These are phyloP conservation scores for Gracilaria gracilis DNA, from an alignment of 23 red algal species.

Conservation along the genomic window DNA sequence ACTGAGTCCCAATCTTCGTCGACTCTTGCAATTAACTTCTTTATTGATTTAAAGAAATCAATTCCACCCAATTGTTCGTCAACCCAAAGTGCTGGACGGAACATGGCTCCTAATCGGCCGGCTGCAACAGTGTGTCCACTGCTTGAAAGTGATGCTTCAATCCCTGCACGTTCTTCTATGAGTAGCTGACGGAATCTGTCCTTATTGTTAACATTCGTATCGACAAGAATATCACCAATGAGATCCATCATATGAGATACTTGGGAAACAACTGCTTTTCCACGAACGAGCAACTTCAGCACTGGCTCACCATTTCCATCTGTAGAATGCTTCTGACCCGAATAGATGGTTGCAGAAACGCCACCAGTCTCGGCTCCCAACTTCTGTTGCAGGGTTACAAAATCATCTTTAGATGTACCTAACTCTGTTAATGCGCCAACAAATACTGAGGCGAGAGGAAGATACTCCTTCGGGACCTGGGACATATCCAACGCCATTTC, in stretches of 20 bases:
- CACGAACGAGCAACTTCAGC: conserved; percentile 81
- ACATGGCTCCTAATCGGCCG: conserved; percentile 79
- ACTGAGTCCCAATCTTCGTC: conserved; percentile 90
- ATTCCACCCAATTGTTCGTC: conserved; percentile 94
- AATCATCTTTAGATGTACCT: conserved; percentile 83
- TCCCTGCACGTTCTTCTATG: conserved; percentile 87
- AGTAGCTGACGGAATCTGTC: conserved; percentile 91
- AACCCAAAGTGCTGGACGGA: conserved; percentile 68
- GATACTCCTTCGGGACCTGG: conserved; percentile 72
- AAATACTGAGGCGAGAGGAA: conserved; percentile 84
- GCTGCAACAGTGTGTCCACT: conserved; percentile 83
- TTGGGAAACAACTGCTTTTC: conserved; percentile 76
- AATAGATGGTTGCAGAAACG: conserved; percentile 56
- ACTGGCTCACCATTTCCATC: conserved; percentile 78
- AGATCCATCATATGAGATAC: conserved; percentile 66
- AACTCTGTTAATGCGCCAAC: conserved; percentile 78
- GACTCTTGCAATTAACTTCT: conserved; percentile 64
- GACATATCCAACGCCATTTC: conserved; percentile 89
- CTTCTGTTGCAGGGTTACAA: conserved; percentile 87
- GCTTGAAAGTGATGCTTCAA: conserved; percentile 80
- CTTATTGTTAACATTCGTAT: conserved; percentile 78
- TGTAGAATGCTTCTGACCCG: conserved; percentile 64
- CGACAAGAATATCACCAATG: conserved; percentile 80
- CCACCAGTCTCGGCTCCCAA: conserved; percentile 94
- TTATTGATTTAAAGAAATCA: conserved; percentile 77